A percentile compares a stretch with the other conserved stretches of the same genome.
These are phyloP conservation scores for Salix dunnii DNA, from an alignment of 345 rosid genomes.

Conservation along the genomic window DNA sequence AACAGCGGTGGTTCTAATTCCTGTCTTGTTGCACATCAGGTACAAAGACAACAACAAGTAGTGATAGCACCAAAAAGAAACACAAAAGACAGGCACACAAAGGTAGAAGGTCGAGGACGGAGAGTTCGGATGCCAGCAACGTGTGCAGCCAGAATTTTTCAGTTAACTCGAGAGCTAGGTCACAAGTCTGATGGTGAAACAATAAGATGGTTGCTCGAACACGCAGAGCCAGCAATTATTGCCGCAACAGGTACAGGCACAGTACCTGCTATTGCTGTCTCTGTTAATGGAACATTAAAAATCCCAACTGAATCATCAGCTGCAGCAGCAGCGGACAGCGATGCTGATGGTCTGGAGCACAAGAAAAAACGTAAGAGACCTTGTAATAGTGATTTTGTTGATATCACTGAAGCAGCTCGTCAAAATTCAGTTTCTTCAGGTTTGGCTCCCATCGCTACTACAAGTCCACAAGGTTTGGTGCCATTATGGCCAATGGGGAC, in stretches of 20 bases:
- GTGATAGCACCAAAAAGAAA: constrained; percentile 32
- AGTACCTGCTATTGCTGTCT: constrained; percentile 75
- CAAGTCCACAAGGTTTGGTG: constrained; percentile 34
- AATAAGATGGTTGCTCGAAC: constrained; percentile 67
- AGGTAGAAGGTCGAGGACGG: constrained; percentile 87
- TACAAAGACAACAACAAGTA: constrained; percentile 3
- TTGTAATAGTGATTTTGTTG: constrained; percentile 42
- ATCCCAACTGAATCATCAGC: constrained; percentile 50
- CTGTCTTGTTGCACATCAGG: constrained; percentile 17
- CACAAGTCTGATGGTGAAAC: constrained; percentile 82
- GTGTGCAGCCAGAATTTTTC: constrained; percentile 81
- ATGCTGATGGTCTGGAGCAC: constrained; percentile 25
- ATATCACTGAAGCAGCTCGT: constrained; percentile 27
- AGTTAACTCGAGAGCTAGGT: constrained; percentile 69
- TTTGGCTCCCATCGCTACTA: constrained; percentile 42
- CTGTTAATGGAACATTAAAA: constrained; percentile 63
- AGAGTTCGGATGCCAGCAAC: constrained; percentile 69
- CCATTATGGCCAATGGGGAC: constrained; percentile 59
- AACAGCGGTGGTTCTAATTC: constrained; percentile 18
- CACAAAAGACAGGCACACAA: constrained; percentile 73
- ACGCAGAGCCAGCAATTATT: constrained; percentile 65
- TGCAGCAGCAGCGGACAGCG: constrained; percentile 20
- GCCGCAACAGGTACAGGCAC: constrained; percentile 77
- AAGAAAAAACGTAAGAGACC: constrained; percentile 50
- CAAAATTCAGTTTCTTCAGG: constrained; percentile 51